Evolutionary conservation across 768 basidiomycete species (phyloP), one percentile per base, ranked within the genome.

Genomic region (Polyporus arcularius): DNA sequence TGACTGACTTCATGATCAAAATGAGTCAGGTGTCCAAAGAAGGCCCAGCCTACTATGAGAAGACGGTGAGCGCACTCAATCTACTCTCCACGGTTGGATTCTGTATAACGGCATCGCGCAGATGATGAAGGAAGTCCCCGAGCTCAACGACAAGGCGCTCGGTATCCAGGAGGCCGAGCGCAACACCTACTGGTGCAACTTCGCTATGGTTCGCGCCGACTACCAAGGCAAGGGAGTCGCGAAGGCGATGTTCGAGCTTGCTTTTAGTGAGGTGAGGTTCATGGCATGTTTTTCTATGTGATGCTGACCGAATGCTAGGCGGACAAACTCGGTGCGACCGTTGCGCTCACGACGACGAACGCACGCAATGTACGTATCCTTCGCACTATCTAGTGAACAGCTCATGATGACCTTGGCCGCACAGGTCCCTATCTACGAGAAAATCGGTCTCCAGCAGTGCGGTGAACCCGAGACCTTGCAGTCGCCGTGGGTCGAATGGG

Each of bases 171-270:
- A 65, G 61, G 43, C 57, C 5, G 55, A 65, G 51, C 26, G n/a
- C 9, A 52, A 52, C 8, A 52, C 47, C n/a, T 62, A 63, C 49
- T 66, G 58, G 57, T 66, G 65, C 56, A 58, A 50, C 53, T 53
- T 61, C 21, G 65, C 61, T 5, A 54, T 60, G 52, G 62, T 66
- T 2, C 38, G 53, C 6, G 32, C 15, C 15, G 65, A 61, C 32
- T 66, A 62, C 30, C 65, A 66, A 18, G 21, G 55, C 18, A 60
- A 60, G 43, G 65, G 65, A 11, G n/a, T 66, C 30, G 53, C 40
- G 15, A 53, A 45, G 11, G 55, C 61, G 12, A 41, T 66, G 43
- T 58, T 66, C 39, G 48, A 61, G 18, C 42, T 66, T 4, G 62
- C 49, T 1, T 47, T 41, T 35, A 42, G 32, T 16, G 57, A 63